Conservation (phyloP, 2,329 filamentous ascomycete species). For the Cyphellophora attinorum region DNA sequence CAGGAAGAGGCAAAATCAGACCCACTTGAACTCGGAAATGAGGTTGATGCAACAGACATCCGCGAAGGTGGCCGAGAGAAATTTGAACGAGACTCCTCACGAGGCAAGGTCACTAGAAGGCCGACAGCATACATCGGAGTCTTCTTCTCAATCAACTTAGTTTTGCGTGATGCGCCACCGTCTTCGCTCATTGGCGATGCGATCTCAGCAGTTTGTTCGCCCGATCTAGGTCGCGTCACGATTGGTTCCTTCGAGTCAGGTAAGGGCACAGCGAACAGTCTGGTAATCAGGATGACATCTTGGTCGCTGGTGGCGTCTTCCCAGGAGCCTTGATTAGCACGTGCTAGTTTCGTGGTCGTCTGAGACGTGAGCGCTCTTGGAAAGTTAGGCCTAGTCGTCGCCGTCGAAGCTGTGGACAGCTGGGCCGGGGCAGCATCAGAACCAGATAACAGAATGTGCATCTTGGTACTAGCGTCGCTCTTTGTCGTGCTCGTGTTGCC, state of each 20-base stretch:
- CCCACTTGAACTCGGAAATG: slow-evolving; percentile 15
- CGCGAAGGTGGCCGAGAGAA: slow-evolving; percentile 4
- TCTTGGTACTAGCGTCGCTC: slow-evolving; percentile 50
- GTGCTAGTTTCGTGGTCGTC: slow-evolving; percentile 8
- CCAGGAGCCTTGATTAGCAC: slow-evolving; percentile 6
- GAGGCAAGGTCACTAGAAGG: slow-evolving; percentile 45
- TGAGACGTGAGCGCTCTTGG: slow-evolving; percentile 14
- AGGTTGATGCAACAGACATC: slow-evolving; percentile 24
- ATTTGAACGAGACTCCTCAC: slow-evolving; percentile 18
- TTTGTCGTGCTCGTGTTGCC: slow-evolving; percentile 49
- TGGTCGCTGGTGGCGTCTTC: slow-evolving; percentile 23
- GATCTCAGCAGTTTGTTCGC: not conserved
- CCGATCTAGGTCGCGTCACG: slow-evolving; percentile 17
- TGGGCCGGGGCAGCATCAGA: not conserved
- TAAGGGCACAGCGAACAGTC: slow-evolving; percentile 49
- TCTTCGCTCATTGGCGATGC: not conserved
- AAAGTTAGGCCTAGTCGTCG: slow-evolving; percentile 10
- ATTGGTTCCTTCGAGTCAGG: slow-evolving; percentile 32
- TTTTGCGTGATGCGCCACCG: slow-evolving; percentile 24
- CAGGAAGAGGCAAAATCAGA: slow-evolving; percentile 18
- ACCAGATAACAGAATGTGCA: slow-evolving; percentile 41
- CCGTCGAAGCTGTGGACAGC: slow-evolving; percentile 9
- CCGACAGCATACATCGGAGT: slow-evolving; percentile 52
- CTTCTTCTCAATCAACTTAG: slow-evolving; percentile 41
- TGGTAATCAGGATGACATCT: slow-evolving; percentile 47